Evolutionary conservation across 2,329 filamentous ascomycete genomes (phyloP).

Genomic region (Xylariales sp.): DNA sequence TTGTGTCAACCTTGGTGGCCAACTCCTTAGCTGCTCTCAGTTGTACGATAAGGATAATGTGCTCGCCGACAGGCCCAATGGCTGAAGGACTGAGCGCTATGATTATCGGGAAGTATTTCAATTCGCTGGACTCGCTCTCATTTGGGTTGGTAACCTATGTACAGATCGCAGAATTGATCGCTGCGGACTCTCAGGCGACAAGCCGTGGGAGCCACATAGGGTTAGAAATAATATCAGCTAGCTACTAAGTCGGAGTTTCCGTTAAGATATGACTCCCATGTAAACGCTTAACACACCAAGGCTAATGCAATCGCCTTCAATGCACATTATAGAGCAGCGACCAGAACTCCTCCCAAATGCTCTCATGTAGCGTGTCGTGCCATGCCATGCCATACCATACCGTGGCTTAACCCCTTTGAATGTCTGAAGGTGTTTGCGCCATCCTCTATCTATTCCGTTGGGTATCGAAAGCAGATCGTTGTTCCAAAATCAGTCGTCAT

Average conservation of each 20-base stretch:
- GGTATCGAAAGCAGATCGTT: slow-evolving; percentile 7
- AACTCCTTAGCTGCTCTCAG: too few species aligned
- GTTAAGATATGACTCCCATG: not conserved
- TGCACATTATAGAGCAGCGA: not conserved
- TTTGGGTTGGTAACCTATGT: slow-evolving; percentile 11
- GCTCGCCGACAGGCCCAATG: too few species aligned
- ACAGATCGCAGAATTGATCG: slow-evolving; percentile 6
- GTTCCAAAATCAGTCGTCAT: not conserved
- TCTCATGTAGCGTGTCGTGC: slow-evolving; percentile 6
- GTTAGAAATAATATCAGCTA: slow-evolving; percentile 1
- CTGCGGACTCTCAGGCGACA: slow-evolving; percentile 6
- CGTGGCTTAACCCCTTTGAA: not conserved
- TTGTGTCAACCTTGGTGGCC: too few species aligned
- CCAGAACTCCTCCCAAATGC: slow-evolving; percentile 10
- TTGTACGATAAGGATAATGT: too few species aligned
- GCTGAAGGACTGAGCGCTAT: too few species aligned
- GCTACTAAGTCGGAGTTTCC: too few species aligned
- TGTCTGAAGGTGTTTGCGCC: not conserved
- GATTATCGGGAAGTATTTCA: too few species aligned
- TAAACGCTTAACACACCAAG: not conserved
- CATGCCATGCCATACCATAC: slow-evolving; percentile 8
- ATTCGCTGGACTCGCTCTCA: too few species aligned
- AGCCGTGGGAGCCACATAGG: slow-evolving; percentile 12
- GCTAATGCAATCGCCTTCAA: slow-evolving; percentile 8
- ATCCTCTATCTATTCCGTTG: not conserved